Percentiles rank a stretch among this genome's conserved stretches.
These are phyloP conservation scores for Phytophthora podocarpi DNA, from an alignment of 352 stramenopile genomes.

Conservation along the genomic window DNA sequence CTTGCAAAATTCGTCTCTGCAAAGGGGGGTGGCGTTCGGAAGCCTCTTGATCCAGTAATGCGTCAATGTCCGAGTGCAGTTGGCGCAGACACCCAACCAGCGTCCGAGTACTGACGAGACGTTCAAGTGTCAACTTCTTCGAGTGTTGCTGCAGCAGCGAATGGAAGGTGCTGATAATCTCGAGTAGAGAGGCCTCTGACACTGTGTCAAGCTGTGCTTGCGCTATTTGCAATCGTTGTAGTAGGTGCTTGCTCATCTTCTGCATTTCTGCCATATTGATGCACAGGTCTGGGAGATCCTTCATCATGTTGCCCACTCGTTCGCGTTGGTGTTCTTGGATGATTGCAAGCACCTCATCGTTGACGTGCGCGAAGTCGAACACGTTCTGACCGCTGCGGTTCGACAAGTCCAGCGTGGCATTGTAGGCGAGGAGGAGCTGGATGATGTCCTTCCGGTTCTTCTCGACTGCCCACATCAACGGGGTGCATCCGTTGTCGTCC, in stretches of 20 bases:
- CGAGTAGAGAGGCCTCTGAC: background rate
- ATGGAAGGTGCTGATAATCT: conserved; percentile 6
- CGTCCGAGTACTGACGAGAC: conserved; percentile 17
- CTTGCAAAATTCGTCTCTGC: background rate
- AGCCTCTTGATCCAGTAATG: background rate
- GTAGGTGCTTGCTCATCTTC: conserved; percentile 11
- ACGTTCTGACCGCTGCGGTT: conserved; percentile 3
- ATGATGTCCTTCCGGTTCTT: conserved; percentile 5
- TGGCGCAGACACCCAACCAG: conserved; percentile 8
- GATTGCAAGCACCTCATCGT: background rate
- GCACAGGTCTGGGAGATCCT: conserved; percentile 1
- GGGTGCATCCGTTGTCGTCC: background rate
- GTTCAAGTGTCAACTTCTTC: conserved; percentile 18
- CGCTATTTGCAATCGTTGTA: background rate
- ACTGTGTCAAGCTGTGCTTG: background rate
- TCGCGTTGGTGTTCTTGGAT: conserved; percentile 6
- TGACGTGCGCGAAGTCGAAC: conserved; percentile 2
- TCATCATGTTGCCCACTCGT: background rate
- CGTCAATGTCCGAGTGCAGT: conserved; percentile 17
- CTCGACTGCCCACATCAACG: conserved; percentile 19
- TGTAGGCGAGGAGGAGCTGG: conserved; percentile 6
- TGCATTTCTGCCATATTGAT: background rate
- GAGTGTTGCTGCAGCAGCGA: conserved; percentile 11
- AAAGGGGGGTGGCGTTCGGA: background rate
- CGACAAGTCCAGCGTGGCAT: conserved; percentile 13